Percentiles rank a stretch among this genome's conserved stretches.
Conservation (phyloP, 805 yeast species). For the Candida methanosorbosa region DNA sequence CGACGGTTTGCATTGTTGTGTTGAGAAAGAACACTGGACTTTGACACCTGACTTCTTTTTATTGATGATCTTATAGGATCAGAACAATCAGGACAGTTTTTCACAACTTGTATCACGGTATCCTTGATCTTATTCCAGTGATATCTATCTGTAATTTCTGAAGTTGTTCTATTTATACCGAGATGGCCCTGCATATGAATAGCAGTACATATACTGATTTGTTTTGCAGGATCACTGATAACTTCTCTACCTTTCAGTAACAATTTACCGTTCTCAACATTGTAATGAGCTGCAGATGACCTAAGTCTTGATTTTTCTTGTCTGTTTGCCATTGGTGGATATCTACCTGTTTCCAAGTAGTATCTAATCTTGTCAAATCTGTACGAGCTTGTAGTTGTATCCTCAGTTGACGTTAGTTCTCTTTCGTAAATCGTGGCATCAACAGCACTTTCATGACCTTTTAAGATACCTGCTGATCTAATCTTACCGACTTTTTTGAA, state of each 20-base stretch:
- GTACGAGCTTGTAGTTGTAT: constrained; percentile 41
- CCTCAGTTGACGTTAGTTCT: constrained; percentile 52
- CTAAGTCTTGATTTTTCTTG: constrained; percentile 84
- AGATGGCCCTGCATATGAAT: constrained; percentile 61
- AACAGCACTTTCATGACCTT: constrained; percentile 77
- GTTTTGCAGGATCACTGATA: constrained; percentile 66
- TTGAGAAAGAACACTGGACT: background rate
- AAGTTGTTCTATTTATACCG: constrained; percentile 84
- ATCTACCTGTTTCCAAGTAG: constrained; percentile 75
- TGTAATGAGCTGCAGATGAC: constrained; percentile 70
- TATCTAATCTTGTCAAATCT: constrained; percentile 71
- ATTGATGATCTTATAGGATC: constrained; percentile 25
- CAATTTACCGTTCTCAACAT: constrained; percentile 61
- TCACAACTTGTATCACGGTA: constrained; percentile 72
- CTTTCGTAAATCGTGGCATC: constrained; percentile 83
- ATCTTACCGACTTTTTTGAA: constrained; percentile 75
- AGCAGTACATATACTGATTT: constrained; percentile 63
- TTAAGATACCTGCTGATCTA: constrained; percentile 81
- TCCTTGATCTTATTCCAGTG: constrained; percentile 91
- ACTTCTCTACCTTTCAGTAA: constrained; percentile 77
- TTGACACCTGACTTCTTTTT: constrained; percentile 10
- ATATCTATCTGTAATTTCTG: constrained; percentile 66
- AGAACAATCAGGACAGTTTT: constrained; percentile 68
- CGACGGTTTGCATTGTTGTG: background rate
- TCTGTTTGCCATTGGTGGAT: constrained; percentile 76